Conservation (phyloP, 2,329 filamentous ascomycete genomes). For the Colletotrichum somersetense region DNA sequence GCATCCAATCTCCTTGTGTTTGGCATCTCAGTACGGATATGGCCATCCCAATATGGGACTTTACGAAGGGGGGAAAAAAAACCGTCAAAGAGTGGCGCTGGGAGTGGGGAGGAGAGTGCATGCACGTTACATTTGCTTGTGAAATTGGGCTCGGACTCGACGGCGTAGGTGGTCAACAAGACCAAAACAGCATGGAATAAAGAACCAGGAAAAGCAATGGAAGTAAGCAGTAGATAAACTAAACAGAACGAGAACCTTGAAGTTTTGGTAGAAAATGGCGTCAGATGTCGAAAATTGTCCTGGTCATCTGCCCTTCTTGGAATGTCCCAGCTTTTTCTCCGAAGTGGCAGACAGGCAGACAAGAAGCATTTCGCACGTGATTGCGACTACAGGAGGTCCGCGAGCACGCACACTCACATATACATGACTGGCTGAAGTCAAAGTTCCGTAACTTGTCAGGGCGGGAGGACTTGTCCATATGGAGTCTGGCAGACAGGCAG, state of each 20-base stretch:
- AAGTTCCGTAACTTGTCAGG: background rate
- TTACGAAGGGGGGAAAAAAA: too few relatives aligned
- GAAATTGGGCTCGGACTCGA: background rate
- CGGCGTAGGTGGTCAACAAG: background rate
- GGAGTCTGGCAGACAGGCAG: background rate
- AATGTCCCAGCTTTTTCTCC: slow-evolving; percentile 20
- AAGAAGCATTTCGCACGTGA: slow-evolving; percentile 30
- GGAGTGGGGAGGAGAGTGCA: too few relatives aligned
- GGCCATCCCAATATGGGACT: background rate
- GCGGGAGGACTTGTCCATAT: background rate
- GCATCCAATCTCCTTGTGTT: background rate
- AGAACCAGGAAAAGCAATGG: too few relatives aligned
- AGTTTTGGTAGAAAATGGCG: slow-evolving; percentile 12
- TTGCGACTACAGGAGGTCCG: background rate
- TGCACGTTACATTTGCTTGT: background rate
- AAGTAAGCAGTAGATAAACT: too few relatives aligned
- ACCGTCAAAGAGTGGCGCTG: too few relatives aligned
- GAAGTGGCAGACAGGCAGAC: background rate
- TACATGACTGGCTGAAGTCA: too few relatives aligned
- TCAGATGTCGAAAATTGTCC: slow-evolving; percentile 11
- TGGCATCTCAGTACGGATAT: too few relatives aligned
- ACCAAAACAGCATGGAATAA: too few relatives aligned
- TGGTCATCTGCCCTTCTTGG: slow-evolving; percentile 31
- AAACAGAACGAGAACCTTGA: slow-evolving; percentile 8
- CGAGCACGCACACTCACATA: too few relatives aligned